phyloP scores from a whole-genome alignment of 768 basidiomycete genomes.

The Trametes punicea region DNA sequence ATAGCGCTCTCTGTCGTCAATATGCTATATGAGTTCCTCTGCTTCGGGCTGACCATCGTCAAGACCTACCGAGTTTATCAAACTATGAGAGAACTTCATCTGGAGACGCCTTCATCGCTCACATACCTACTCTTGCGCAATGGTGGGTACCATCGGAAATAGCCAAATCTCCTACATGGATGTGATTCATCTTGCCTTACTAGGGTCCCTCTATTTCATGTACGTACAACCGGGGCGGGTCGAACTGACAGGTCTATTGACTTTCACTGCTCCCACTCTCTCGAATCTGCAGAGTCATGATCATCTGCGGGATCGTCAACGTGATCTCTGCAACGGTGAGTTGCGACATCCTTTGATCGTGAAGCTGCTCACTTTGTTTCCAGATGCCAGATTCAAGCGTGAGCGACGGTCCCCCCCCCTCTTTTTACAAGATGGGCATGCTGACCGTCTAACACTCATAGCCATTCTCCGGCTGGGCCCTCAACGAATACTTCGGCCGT shows the following conservation, averaged over 20 bases:
- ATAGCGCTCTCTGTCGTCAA: not conserved
- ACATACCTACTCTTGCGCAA: not conserved
- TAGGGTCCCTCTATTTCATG: not conserved
- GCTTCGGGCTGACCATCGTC: not conserved
- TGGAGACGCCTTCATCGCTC: not conserved
- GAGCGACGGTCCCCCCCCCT: no score
- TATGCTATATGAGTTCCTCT: constrained; percentile 1
- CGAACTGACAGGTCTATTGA: no score
- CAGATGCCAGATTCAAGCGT: no score
- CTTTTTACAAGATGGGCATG: no score
- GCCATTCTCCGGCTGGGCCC: not conserved
- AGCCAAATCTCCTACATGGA: no score
- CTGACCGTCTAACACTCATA: no score
- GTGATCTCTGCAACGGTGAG: not conserved
- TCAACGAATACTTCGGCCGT: not conserved
- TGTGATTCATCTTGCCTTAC: not conserved
- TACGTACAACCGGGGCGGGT: no score
- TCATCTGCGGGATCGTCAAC: not conserved
- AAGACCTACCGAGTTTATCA: not conserved
- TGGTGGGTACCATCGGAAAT: no score
- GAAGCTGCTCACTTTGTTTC: no score
- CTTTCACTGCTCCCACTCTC: no score
- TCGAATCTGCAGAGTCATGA: not conserved
- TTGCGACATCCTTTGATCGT: no score
- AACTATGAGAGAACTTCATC: no score